Evolutionary conservation across 257 asterid species (phyloP), one percentile per base, ranked within the genome.

Genomic region (Penstemon davidsonii): DNA sequence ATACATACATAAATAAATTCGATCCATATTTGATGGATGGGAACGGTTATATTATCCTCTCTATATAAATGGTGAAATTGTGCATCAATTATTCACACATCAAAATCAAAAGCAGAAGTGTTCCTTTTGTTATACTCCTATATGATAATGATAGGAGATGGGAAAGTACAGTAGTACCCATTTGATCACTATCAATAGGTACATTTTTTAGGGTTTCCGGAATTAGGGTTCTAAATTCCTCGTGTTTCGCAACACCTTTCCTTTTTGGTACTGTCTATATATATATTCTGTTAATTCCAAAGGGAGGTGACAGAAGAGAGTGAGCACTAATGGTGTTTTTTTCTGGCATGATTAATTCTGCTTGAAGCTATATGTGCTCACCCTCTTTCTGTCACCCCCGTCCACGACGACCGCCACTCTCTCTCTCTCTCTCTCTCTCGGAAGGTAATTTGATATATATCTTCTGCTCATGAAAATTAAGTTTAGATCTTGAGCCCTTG

Each of bases 311-410:
- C 86, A 74, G 85, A 82, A 82, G 87, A 82, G 87, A 82, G 87
- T 82, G 87, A 82, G 87, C 87, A 82, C 87, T 60, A 59, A 79
- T 82, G 81, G 75, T 76, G 63, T 70, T 25, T 25, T 15, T 25
- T 25, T 25, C 33, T 1, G 1, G 33, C 33, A 25, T 25, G 33
- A 25, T 25, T 25, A 25, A 25, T 25, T 25, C 73, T 87, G 92
- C 90, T 74, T 70, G 95, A 80, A 89, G 72, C 86, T 89, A 89
- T 87, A 71, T 42, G 96, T 89, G 95, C 96, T 87, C 85, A 87
- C 91, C 53, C 96, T 89, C 96, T 87, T 10, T 75, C 95, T 89
- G 96, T 85, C 95, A 89, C 85, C 90, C 89, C 33, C 33, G 2
- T 1, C 33, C 33, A 25, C 2, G 33, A 25, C 33, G 3, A 25